Conservation (phyloP, 352 stramenopile species). For the Phytopythium vexans region DNA sequence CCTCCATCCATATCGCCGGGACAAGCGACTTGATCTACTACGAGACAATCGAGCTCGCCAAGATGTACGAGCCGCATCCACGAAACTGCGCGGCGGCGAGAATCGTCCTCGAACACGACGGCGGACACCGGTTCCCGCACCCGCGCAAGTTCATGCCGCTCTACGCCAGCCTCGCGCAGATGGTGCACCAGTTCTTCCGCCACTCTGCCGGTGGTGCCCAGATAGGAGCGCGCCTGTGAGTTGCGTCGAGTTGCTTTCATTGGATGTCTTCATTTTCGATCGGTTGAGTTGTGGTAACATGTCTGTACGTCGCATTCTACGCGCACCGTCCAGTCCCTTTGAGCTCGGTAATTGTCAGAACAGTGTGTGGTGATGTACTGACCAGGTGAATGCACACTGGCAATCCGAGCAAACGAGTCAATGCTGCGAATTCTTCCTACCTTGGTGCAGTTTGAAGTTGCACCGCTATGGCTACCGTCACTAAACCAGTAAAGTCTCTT, state of each 20-base stretch:
- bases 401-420: too few species aligned
- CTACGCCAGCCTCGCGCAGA: conserved; percentile 20
- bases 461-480: conserved; percentile 1
- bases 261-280: too few species aligned
- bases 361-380: too few species aligned
- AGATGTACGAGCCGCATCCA: conserved; percentile 19
- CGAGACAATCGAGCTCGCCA: conserved; percentile 13
- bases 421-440: background rate
- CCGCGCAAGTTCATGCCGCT: conserved; percentile 16
- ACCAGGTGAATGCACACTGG: too few species aligned
- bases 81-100: conserved; percentile 11
- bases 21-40: conserved; percentile 16
- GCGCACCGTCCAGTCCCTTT: too few species aligned
- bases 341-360: too few species aligned
- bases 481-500: background rate
- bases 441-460: background rate
- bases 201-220: conserved; percentile 10
- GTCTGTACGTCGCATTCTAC: too few species aligned
- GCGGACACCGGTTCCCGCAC: conserved; percentile 42
- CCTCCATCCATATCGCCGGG: conserved; percentile 29
- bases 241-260: background rate
- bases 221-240: conserved; percentile 1
- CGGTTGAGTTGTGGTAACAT: too few species aligned
- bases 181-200: conserved; percentile 17
- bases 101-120: conserved; percentile 37